Evolutionary conservation across 2,329 filamentous ascomycete species (phyloP).

Genomic region (Ciborinia camelliae): DNA sequence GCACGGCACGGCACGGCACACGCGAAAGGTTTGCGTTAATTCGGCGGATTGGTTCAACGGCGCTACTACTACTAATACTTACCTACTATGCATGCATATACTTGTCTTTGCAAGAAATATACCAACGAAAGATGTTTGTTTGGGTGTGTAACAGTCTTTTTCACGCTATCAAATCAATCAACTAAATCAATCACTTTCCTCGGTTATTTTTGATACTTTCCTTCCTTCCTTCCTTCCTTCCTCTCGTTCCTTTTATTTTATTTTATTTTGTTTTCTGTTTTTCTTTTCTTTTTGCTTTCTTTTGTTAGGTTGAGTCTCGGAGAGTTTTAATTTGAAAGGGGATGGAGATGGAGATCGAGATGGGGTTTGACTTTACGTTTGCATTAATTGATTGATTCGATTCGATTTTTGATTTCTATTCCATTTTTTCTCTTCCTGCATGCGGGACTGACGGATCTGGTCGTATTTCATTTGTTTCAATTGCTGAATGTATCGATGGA

Average conservation of each 20-base stretch:
- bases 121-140: background rate
- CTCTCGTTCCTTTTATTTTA: background rate
- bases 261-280: background rate
- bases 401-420: background rate
- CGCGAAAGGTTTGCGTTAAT: background rate
- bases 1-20: background rate
- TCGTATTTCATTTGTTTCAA: background rate
- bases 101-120: conserved; percentile 8
- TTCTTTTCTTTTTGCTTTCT: too few species aligned
- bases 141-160: background rate
- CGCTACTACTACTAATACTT: background rate
- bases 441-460: background rate
- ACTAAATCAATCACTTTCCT: background rate
- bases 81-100: background rate
- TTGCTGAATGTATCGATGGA: background rate
- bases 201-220: background rate
- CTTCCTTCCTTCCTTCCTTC: background rate
- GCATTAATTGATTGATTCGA: too few species aligned
- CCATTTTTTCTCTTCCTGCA: background rate
- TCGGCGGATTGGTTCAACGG: background rate
- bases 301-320: background rate
- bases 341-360: background rate
- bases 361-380: background rate
- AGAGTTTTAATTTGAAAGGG: background rate
- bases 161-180: background rate